Evolutionary conservation across 306 rosid species (phyloP).

Genomic region (Abrus precatorius): DNA sequence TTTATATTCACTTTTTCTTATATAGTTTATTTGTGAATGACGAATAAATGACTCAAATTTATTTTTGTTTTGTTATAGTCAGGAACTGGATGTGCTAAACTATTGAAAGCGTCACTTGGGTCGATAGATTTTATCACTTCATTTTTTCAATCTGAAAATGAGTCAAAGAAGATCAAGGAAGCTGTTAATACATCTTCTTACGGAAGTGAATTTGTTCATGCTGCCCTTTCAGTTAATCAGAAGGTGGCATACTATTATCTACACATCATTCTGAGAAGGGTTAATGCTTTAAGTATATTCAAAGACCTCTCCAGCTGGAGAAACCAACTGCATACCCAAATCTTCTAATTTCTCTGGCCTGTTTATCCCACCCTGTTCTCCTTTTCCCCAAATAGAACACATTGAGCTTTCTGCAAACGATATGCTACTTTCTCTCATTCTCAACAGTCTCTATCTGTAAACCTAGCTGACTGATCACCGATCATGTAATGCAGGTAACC

Average conservation of each 20-base stretch:
- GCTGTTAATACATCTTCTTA: constrained; percentile 86
- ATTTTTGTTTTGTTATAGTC: constrained; percentile 67
- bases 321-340: constrained; percentile 8
- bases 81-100: constrained; percentile 65
- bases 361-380: not conserved
- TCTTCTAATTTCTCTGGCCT: constrained; percentile 14
- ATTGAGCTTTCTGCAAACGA: constrained; percentile 1
- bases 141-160: constrained; percentile 74
- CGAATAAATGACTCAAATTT: constrained; percentile 49
- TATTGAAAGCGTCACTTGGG: constrained; percentile 88
- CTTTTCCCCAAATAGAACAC: not conserved
- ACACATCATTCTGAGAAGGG: constrained; percentile 29
- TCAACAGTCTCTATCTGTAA: constrained; percentile 35
- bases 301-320: constrained; percentile 31
- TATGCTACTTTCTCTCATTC: constrained; percentile 33
- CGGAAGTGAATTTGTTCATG: constrained; percentile 94
- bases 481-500: constrained; percentile 71
- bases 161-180: constrained; percentile 77
- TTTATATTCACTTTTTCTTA: constrained; percentile 19
- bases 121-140: constrained; percentile 96
- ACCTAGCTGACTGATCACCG: constrained; percentile 38
- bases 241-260: constrained; percentile 63
- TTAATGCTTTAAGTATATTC: constrained; percentile 35
- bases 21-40: constrained; percentile 33
- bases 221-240: constrained; percentile 84